Evolutionary conservation across 345 rosid genomes (phyloP).

Genomic region (Ceriops decandra): DNA sequence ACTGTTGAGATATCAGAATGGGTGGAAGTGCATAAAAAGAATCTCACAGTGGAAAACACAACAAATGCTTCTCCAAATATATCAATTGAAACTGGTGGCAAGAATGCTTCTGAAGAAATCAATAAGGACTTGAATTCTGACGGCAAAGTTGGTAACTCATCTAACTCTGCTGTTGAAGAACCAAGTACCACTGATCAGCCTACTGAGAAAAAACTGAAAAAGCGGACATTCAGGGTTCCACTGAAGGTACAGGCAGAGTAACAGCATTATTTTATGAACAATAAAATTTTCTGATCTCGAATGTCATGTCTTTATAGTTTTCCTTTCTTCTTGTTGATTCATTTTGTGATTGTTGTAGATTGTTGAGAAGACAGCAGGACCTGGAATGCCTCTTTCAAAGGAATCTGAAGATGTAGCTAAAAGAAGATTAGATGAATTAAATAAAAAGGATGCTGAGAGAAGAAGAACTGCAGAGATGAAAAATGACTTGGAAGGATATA

Average conservation of each 20-base stretch:
- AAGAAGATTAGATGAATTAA: conserved; percentile 65
- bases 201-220: conserved; percentile 79
- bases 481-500: conserved; percentile 87
- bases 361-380: conserved; percentile 73
- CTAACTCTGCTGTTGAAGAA: conserved; percentile 44
- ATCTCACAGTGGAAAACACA: conserved; percentile 55
- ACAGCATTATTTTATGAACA: conserved; percentile 1
- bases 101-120: conserved; percentile 49
- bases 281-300: background rate
- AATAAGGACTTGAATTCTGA: conserved; percentile 46
- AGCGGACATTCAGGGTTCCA: conserved; percentile 72
- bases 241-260: conserved; percentile 55
- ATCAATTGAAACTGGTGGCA: conserved; percentile 46
- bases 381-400: conserved; percentile 62
- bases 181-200: conserved; percentile 42
- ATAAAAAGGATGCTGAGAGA: conserved; percentile 85
- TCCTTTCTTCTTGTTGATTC: background rate
- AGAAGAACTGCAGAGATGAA: conserved; percentile 91
- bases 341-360: conserved; percentile 40
- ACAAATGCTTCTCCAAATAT: conserved; percentile 49
- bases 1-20: conserved; percentile 91
- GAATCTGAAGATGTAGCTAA: conserved; percentile 70
- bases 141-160: conserved; percentile 32
- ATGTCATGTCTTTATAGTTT: background rate
- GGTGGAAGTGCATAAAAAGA: conserved; percentile 93